These are phyloP conservation scores for Aspergillus leporis DNA, from an alignment of 495 filamentous ascomycete species.

Conservation along the genomic window DNA sequence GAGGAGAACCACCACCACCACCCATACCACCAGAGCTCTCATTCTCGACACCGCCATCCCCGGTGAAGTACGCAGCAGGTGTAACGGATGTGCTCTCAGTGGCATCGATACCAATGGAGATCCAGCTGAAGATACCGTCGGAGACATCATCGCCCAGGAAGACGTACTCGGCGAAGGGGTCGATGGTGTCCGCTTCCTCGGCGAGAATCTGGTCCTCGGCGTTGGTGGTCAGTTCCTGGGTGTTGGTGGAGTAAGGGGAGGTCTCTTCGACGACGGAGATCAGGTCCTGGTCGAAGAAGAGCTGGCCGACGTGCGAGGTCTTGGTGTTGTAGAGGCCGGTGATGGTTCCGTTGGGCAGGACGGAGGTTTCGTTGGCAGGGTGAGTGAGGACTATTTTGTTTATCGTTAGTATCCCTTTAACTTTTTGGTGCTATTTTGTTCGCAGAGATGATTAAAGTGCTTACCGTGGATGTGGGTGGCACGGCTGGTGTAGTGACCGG, in stretches of 20 bases:
- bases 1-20: constrained; percentile 9
- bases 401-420: background rate
- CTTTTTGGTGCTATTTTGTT: background rate
- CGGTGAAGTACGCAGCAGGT: constrained; percentile 36
- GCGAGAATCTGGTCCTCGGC: constrained; percentile 50
- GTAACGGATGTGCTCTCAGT: constrained; percentile 26
- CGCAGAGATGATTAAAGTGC: background rate
- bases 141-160: constrained; percentile 45
- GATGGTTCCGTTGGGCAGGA: constrained; percentile 30
- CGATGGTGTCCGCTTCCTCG: constrained; percentile 51
- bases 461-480: constrained; percentile 42
- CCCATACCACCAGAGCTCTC: constrained; percentile 24
- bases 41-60: constrained; percentile 39
- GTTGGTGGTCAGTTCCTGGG: constrained; percentile 51
- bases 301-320: constrained; percentile 58
- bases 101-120: constrained; percentile 34
- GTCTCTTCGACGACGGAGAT: constrained; percentile 46
- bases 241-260: constrained; percentile 58
- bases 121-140: constrained; percentile 41
- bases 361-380: constrained; percentile 29
- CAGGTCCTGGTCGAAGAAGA: constrained; percentile 63
- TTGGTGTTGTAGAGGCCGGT: constrained; percentile 32
- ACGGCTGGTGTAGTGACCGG: constrained; percentile 54
- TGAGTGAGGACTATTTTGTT: constrained; percentile 33
- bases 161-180: constrained; percentile 60